Evolutionary conservation across 495 filamentous ascomycete genomes (phyloP).

Genomic region (Parathielavia appendiculata): DNA sequence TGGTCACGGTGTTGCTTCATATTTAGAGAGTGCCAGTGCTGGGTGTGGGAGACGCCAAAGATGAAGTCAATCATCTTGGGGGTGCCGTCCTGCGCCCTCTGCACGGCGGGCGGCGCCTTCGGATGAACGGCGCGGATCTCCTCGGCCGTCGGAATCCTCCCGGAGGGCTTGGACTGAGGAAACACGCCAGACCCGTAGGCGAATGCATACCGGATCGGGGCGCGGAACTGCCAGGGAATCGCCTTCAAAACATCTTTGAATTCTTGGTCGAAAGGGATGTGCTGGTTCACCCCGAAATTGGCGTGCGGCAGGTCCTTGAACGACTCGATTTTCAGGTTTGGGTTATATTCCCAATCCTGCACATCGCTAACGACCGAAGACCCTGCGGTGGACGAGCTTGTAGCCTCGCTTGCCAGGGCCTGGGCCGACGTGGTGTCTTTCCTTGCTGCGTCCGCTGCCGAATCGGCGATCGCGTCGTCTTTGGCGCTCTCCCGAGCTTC

Average conservation of each 20-base stretch:
- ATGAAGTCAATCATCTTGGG: conserved; percentile 99
- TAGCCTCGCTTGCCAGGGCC: conserved; percentile 26
- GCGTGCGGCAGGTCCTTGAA: conserved; percentile 84
- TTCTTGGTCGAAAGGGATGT: conserved; percentile 88
- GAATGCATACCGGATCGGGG: conserved; percentile 91
- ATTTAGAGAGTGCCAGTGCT: conserved; percentile 96
- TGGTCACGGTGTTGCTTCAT: conserved; percentile 82
- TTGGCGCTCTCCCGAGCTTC: conserved; percentile 23
- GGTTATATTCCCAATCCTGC: conserved; percentile 72
- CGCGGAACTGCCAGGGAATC: conserved; percentile 87
- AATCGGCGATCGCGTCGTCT: conserved; percentile 25
- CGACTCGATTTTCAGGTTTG: conserved; percentile 64
- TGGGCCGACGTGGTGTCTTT: conserved; percentile 26
- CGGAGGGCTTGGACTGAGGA: conserved; percentile 56
- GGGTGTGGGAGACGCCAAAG: conserved; percentile 88
- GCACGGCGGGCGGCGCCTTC: conserved; percentile 67
- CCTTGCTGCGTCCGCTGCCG: conserved; percentile 19
- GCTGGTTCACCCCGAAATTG: conserved; percentile 91
- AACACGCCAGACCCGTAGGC: conserved; percentile 98
- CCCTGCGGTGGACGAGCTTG: conserved; percentile 26
- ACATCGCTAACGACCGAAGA: conserved; percentile 33
- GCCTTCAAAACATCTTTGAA: conserved; percentile 86
- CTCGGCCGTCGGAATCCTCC: conserved; percentile 45
- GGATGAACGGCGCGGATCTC: conserved; percentile 63
- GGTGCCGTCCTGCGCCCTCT: conserved; percentile 73